A percentile compares a stretch with the other conserved stretches of the same genome.
Evolutionary conservation across 1,284 basidiomycete species (phyloP).

Genomic region (Rhodotorula sp.): DNA sequence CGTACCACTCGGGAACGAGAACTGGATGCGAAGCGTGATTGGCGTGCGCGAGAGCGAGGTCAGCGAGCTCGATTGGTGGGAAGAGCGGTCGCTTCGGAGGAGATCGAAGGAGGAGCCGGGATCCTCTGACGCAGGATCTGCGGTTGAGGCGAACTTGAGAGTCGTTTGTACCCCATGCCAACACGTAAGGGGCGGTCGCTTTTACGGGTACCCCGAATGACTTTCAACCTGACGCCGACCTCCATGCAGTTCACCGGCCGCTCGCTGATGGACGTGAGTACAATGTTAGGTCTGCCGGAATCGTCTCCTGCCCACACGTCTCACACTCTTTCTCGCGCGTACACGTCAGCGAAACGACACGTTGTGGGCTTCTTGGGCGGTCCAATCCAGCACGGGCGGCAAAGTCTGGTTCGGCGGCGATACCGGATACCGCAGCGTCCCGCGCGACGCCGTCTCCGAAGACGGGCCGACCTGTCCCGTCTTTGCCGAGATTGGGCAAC

Average conservation of each 20-base stretch:
- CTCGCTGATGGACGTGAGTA: conserved; percentile 6
- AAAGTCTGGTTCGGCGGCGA: conserved; percentile 68
- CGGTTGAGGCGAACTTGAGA: conserved; percentile 34
- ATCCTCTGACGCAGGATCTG: not conserved
- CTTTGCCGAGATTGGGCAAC: conserved; percentile 64
- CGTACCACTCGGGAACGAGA: conserved; percentile 61
- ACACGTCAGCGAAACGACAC: conserved; percentile 56
- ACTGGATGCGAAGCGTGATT: conserved; percentile 54
- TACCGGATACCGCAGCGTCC: conserved; percentile 56
- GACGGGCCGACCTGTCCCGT: conserved; percentile 64
- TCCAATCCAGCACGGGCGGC: conserved; percentile 47
- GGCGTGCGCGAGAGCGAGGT: conserved; percentile 52
- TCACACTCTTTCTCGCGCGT: conserved; percentile 45
- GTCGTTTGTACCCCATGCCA: conserved; percentile 58
- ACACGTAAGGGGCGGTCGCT: conserved; percentile 53
- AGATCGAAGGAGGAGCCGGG: conserved; percentile 20
- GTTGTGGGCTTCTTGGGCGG: conserved; percentile 63
- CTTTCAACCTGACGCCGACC: not conserved
- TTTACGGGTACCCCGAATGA: not conserved
- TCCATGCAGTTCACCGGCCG: conserved; percentile 14
- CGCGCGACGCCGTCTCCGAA: conserved; percentile 48
- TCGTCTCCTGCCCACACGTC: too few species aligned
- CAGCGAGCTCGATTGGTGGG: conserved; percentile 71
- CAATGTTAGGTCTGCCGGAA: not conserved
- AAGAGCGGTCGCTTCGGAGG: conserved; percentile 53